Evolutionary conservation across 208 protist species (phyloP), one percentile per base, ranked within the genome.

Genomic region (Trypanosoma conorhini): DNA sequence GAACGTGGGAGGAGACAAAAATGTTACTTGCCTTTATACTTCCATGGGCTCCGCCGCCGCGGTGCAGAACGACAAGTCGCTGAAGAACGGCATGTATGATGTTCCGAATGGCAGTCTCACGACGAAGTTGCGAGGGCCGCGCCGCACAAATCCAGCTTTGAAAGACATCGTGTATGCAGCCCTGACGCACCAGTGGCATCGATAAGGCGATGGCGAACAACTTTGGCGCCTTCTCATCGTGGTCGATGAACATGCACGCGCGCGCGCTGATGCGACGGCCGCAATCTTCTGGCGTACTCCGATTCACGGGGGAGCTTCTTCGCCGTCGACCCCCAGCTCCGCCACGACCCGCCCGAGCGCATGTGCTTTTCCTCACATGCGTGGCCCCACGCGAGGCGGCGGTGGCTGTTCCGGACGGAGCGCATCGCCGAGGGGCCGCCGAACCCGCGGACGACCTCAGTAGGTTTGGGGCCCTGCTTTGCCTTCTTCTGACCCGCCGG

Each of bases 21-120:
- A 92, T 66, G 51, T 94, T 94, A 13, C 86, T 88, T 48, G 82
- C 74, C 62, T 90, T 90, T 21, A 94, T 76, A 59, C 81, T 85
- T 33, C 88, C 86, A 59, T 91, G 87, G 4, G 77, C 80, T 54
- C 59, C 63, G 15, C 88, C 88, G 21, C 66, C 46, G 3, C 59
- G 63, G 59, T 94, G 88, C 57, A 94, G 76, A 1, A 68, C 65
- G 4, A 62, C 63, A 57, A 94, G 71, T 24, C 82, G 85, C 54
- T 76, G 56, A 26, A 94, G 78, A 31, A 92, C 84, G 28, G 61
- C 51, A 60, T 67, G 73, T 13, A 94, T 76, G 40, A 91, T 83
- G 63, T 87, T 86, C 22, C 88, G 86, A 40, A 94, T 81, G 19
- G 86, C 82, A 1, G 72, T 74, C 72, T 94, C 88, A 52, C 79